A percentile compares a stretch with the other conserved stretches of the same genome.
These are phyloP conservation scores for Jackrogersella minutella DNA, from an alignment of 495 filamentous ascomycete species.

Conservation along the genomic window DNA sequence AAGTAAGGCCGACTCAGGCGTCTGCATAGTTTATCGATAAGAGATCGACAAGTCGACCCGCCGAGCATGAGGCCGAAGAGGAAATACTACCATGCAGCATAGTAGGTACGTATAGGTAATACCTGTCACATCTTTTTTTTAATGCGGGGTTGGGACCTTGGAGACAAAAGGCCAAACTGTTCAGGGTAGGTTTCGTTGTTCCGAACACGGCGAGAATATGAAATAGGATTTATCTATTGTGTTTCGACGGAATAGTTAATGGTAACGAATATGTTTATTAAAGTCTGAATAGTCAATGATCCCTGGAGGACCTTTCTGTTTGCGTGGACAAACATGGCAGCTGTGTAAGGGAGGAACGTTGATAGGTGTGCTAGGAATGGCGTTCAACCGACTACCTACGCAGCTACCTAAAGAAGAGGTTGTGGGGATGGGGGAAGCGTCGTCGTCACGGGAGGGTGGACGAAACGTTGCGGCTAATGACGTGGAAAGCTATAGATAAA, in stretches of 20 bases:
- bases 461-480: conserved; percentile 21
- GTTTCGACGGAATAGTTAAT: not conserved
- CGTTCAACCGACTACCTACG: not conserved
- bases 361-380: not conserved
- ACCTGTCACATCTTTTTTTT: not conserved
- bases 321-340: not conserved
- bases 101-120: too few species aligned
- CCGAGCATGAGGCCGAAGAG: conserved; percentile 28
- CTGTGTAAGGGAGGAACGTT: not conserved
- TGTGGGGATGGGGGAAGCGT: not conserved
- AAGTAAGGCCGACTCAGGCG: not conserved
- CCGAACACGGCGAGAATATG: not conserved
- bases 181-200: not conserved
- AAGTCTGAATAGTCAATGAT: not conserved
- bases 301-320: not conserved
- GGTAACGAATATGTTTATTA: not conserved
- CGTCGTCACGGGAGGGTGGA: not conserved
- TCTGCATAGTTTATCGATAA: conserved; percentile 22
- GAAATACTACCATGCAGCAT: too few species aligned
- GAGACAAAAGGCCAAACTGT: not conserved
- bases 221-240: not conserved
- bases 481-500: not conserved
- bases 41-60: conserved; percentile 10
- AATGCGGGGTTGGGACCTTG: conserved; percentile 6
- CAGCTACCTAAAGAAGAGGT: not conserved